Evolutionary conservation across 139 green algal species (phyloP), one percentile per base, ranked within the genome.

Genomic region (Gonium pectorale): DNA sequence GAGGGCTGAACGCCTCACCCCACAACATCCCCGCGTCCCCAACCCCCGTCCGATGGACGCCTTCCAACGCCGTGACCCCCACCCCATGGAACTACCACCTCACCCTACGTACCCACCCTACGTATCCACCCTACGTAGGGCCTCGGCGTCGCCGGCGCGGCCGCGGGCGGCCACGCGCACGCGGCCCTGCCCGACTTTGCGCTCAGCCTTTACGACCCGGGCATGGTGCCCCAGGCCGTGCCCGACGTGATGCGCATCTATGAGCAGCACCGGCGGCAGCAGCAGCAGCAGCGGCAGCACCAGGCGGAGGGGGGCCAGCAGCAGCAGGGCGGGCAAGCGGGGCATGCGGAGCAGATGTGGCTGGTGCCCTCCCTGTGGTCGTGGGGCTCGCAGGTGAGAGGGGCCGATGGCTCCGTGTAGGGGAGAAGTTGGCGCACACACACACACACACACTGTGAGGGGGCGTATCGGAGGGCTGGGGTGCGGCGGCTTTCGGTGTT

Each of bases 151-250:
- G 27, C 40, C 37, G 38, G 56, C 40, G 27, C 52, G 13, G 13
- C 52, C 27, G 21, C 38, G 29, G 43, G 0, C 29, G 9, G 6
- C 7, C 29, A 29, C 29, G 7, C n/a, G n/a, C 29, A 7, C 21
- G 13, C 15, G 31, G 46, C 33, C 51, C 11, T 52, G 6, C 77
- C 77, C 29, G 62, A 83, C 62, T 83, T 46, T 62, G 77, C 77
- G 8, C 35, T 73, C n/a, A 83, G 77, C 41, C 43, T 83, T 60
- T 83, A 83, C 77, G 31, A 64, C 41, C 77, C 77, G 17, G 63
- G 77, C 41, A 73, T 83, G 77, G 60, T 64, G 6, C 43, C 77
- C 8, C 44, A 64, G 26, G 26, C 40, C 5, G 43, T 73, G 60
- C 4, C 31, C 7, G 33, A 60, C 19, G 75, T 60, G 3, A 22